phyloP scores from a whole-genome alignment of 2,329 filamentous ascomycete species.

The Penicillium sp. region DNA sequence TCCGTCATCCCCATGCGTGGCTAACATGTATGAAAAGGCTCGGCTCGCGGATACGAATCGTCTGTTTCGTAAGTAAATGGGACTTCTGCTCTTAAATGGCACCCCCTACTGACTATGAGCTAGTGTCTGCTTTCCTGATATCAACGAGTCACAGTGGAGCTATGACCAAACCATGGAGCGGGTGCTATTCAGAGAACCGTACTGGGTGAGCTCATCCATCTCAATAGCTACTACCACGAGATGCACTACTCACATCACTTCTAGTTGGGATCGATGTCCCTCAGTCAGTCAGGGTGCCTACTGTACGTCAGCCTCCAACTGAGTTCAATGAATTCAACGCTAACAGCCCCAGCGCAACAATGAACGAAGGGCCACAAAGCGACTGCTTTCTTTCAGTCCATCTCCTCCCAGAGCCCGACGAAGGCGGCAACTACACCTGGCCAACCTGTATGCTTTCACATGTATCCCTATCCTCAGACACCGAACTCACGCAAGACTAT shows the following conservation, averaged over 20 bases:
- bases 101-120: neutral
- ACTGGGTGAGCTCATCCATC: slow-evolving; percentile 27
- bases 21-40: slow-evolving; percentile 26
- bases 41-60: slow-evolving; percentile 30
- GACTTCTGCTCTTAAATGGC: neutral
- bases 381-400: slow-evolving; percentile 34
- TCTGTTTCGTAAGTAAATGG: slow-evolving; percentile 33
- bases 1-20: neutral
- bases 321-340: neutral
- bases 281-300: slow-evolving; percentile 37
- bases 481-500: neutral
- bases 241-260: slow-evolving; percentile 1
- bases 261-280: slow-evolving; percentile 38
- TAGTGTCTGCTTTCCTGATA: slow-evolving; percentile 36
- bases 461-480: neutral
- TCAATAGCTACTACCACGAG: neutral
- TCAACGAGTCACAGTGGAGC: slow-evolving; percentile 32
- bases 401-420: slow-evolving; percentile 33
- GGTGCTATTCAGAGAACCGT: slow-evolving; percentile 33
- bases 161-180: slow-evolving; percentile 37
- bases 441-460: slow-evolving; percentile 27
- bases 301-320: slow-evolving; percentile 25
- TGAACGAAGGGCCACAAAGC: slow-evolving; percentile 37
- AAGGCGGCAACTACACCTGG: slow-evolving; percentile 35
- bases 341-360: slow-evolving; percentile 34